Evolutionary conservation across 345 rosid genomes (phyloP).

Genomic region (Pugionium cornutum): DNA sequence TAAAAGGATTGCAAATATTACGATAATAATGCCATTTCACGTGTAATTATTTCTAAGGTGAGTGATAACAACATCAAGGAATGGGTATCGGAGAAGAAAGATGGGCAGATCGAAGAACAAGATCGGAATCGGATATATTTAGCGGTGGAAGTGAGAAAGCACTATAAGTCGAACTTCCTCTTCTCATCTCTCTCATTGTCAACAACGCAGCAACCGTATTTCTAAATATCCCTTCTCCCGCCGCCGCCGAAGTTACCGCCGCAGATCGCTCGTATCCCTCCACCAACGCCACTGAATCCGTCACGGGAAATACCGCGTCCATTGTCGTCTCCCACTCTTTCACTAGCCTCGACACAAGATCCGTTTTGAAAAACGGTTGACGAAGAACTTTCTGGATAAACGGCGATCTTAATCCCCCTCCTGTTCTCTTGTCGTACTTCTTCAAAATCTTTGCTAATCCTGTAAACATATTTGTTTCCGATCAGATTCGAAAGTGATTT

Average conservation of each 20-base stretch:
- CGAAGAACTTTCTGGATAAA: slow-evolving; percentile 67
- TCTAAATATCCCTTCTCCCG: slow-evolving; percentile 67
- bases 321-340: slow-evolving; percentile 73
- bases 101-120: slow-evolving; percentile 44
- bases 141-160: slow-evolving; percentile 80
- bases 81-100: slow-evolving; percentile 60
- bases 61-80: not conserved
- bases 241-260: slow-evolving; percentile 30
- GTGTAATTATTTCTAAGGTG: not conserved
- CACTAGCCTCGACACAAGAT: slow-evolving; percentile 68
- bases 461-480: slow-evolving; percentile 7
- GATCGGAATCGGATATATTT: slow-evolving; percentile 57
- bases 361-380: slow-evolving; percentile 82
- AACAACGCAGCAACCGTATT: slow-evolving; percentile 69
- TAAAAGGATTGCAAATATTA: not conserved
- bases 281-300: slow-evolving; percentile 20
- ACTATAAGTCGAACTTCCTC: slow-evolving; percentile 71
- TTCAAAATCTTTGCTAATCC: slow-evolving; percentile 84
- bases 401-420: slow-evolving; percentile 56
- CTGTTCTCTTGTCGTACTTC: slow-evolving; percentile 83
- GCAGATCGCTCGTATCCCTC: slow-evolving; percentile 32
- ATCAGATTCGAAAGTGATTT: not conserved
- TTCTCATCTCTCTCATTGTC: slow-evolving; percentile 80
- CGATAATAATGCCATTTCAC: not conserved
- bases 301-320: slow-evolving; percentile 53